A percentile compares a stretch with the other conserved stretches of the same genome.
Conservation (phyloP, 2,329 filamentous ascomycete genomes). For the Zasmidium cellare region DNA sequence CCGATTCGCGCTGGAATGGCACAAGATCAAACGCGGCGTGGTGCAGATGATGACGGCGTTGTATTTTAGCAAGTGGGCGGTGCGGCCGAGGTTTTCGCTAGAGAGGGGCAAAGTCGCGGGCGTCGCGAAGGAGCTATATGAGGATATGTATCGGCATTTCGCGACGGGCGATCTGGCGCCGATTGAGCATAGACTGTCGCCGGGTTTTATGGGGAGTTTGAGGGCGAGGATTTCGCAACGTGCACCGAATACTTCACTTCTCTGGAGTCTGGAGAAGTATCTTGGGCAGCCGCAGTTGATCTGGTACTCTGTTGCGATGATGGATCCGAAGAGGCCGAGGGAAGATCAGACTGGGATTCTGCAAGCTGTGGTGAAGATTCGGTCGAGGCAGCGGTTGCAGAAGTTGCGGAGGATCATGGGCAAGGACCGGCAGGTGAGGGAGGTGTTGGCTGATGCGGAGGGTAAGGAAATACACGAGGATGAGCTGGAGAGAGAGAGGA, state of each 20-base stretch:
- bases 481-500: constrained; percentile 35
- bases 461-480: constrained; percentile 36
- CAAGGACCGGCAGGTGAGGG: constrained; percentile 18
- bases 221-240: constrained; percentile 37
- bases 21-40: background rate
- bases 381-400: constrained; percentile 29
- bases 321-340: constrained; percentile 27
- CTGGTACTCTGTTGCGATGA: constrained; percentile 14
- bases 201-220: constrained; percentile 25
- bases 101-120: constrained; percentile 38
- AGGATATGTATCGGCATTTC: constrained; percentile 49
- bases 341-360: constrained; percentile 22
- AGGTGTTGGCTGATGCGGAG: constrained; percentile 33
- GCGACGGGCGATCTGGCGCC: constrained; percentile 39
- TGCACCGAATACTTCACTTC: constrained; percentile 34
- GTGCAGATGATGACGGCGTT: background rate
- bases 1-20: constrained; percentile 9
- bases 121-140: constrained; percentile 44
- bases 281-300: constrained; percentile 27
- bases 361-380: constrained; percentile 34
- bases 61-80: constrained; percentile 12
- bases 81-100: constrained; percentile 16
- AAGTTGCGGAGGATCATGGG: constrained; percentile 22
- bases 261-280: constrained; percentile 34
- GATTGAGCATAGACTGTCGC: constrained; percentile 22